Evolutionary conservation across 495 filamentous ascomycete species (phyloP).

Genomic region (Emericellopsis terricola): DNA sequence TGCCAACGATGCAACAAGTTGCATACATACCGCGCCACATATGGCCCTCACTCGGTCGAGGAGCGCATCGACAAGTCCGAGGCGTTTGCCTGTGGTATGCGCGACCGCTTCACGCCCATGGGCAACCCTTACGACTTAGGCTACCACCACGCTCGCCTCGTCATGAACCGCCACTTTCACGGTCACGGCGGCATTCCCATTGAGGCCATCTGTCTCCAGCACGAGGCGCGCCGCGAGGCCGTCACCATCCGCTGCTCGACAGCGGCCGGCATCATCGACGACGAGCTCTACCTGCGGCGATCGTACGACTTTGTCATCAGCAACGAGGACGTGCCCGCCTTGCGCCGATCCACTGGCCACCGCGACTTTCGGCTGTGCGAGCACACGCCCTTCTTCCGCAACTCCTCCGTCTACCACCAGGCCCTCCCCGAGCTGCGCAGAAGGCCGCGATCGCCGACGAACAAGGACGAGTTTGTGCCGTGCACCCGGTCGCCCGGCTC

Average conservation of each 20-base stretch:
- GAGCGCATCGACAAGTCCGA: background rate
- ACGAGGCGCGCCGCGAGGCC: background rate
- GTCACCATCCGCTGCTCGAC: background rate
- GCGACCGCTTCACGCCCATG: slow-evolving; percentile 1
- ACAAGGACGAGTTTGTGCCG: background rate
- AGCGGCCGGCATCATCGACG: background rate
- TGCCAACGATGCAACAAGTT: background rate
- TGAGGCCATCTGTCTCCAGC: background rate
- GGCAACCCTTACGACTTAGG: background rate
- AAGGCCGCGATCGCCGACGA: background rate
- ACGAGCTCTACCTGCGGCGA: slow-evolving; percentile 1
- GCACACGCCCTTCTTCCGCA: background rate
- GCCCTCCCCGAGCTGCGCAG: slow-evolving; percentile 1
- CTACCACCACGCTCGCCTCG: background rate
- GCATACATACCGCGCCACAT: background rate
- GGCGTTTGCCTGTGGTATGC: background rate
- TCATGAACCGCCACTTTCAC: slow-evolving; percentile 1
- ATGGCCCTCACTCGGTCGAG: background rate
- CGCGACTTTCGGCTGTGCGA: slow-evolving; percentile 2
- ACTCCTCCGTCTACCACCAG: background rate
- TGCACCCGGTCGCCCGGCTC: background rate
- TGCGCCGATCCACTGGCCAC: background rate
- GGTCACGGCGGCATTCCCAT: slow-evolving; percentile 1
- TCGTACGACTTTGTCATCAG: background rate
- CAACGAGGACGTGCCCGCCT: background rate